Conservation (phyloP, 2,329 filamentous ascomycete genomes). For the Xylaria sp. region DNA sequence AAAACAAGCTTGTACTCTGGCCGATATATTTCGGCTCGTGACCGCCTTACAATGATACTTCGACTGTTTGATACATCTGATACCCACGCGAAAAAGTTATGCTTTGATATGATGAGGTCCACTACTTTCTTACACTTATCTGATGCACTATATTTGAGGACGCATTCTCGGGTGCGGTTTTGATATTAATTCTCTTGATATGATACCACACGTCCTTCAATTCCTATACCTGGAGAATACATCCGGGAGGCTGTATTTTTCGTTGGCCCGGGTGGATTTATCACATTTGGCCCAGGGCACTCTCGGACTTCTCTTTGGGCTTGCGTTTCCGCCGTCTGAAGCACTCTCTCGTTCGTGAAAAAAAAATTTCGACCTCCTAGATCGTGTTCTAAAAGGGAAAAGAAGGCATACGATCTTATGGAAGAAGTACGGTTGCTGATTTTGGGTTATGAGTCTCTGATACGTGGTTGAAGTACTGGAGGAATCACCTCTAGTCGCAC, state of each 20-base stretch:
- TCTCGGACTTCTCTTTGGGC: neutral
- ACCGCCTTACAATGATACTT: neutral
- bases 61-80: constrained; percentile 18
- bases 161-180: constrained; percentile 6
- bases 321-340: neutral
- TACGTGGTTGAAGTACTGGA: constrained; percentile 4
- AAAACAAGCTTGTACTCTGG: constrained; percentile 25
- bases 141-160: constrained; percentile 11
- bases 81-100: constrained; percentile 15
- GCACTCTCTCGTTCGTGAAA: neutral
- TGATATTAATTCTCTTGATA: constrained; percentile 16
- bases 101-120: constrained; percentile 6
- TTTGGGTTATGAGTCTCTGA: neutral
- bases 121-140: constrained; percentile 9
- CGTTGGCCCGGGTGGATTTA: neutral
- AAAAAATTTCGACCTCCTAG: neutral
- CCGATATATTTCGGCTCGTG: constrained; percentile 5
- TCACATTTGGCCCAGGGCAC: neutral
- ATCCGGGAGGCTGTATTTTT: neutral
- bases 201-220: constrained; percentile 16
- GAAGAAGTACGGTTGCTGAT: constrained; percentile 3
- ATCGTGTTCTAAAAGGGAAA: neutral
- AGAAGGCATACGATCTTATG: neutral
- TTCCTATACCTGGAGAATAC: constrained; percentile 12
- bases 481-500: constrained; percentile 20